These are phyloP conservation scores for Scheffersomyces ergatensis DNA, from an alignment of 805 yeast genomes.

Conservation along the genomic window DNA sequence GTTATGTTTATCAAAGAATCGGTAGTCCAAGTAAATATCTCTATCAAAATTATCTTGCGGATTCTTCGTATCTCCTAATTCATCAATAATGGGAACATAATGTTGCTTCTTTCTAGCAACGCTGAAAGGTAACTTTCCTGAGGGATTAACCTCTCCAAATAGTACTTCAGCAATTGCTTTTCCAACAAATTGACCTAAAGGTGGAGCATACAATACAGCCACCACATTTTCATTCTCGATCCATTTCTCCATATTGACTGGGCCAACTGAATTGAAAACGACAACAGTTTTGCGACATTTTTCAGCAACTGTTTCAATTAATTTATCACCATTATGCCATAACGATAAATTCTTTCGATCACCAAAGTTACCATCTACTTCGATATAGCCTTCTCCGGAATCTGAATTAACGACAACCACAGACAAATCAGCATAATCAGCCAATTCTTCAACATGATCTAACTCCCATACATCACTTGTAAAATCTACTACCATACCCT, in stretches of 20 bases:
- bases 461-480: constrained; percentile 46
- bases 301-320: constrained; percentile 47
- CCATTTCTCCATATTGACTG: constrained; percentile 56
- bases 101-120: constrained; percentile 51
- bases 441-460: constrained; percentile 40
- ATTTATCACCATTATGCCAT: constrained; percentile 58
- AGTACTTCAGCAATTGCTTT: constrained; percentile 55
- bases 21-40: constrained; percentile 53
- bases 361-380: constrained; percentile 58
- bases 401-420: constrained; percentile 53
- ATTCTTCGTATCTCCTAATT: constrained; percentile 18
- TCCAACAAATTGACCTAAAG: constrained; percentile 58
- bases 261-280: constrained; percentile 60
- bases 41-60: constrained; percentile 47
- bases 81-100: constrained; percentile 46
- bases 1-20: constrained; percentile 54
- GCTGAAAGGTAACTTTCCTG: constrained; percentile 64
- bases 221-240: constrained; percentile 58
- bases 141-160: constrained; percentile 61
- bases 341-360: constrained; percentile 52
- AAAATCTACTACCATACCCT: constrained; percentile 45
- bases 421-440: constrained; percentile 51
- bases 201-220: constrained; percentile 54
- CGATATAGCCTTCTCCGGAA: constrained; percentile 60
- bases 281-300: constrained; percentile 56